These are phyloP conservation scores for Schwanniomyces etchellsii DNA, from an alignment of 1,139 yeast species.

Conservation along the genomic window DNA sequence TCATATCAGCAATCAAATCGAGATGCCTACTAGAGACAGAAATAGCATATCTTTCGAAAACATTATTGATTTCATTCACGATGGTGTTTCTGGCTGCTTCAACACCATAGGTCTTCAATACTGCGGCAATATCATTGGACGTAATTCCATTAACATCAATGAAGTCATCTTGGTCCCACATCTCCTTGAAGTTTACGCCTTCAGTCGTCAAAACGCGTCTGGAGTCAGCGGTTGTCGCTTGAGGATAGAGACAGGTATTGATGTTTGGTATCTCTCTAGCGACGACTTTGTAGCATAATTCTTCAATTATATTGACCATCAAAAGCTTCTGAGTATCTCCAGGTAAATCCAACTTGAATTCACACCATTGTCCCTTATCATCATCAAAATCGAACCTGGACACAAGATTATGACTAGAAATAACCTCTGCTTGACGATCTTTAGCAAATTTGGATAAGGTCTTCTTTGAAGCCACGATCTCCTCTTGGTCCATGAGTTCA, in stretches of 20 bases:
- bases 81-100: constrained; percentile 98
- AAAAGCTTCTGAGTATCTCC: constrained; percentile 87
- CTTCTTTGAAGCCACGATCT: constrained; percentile 18
- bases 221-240: constrained; percentile 45
- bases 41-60: constrained; percentile 95
- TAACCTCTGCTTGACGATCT: constrained; percentile 80
- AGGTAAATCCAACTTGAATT: constrained; percentile 75
- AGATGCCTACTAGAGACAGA: constrained; percentile 90
- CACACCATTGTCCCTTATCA: constrained; percentile 85
- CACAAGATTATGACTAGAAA: constrained; percentile 66
- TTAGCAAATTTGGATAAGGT: constrained; percentile 56
- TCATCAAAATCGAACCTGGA: constrained; percentile 88
- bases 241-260: constrained; percentile 90
- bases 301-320: constrained; percentile 96
- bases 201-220: constrained; percentile 84
- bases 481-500: constrained; percentile 19
- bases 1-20: constrained; percentile 96
- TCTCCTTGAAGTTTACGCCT: constrained; percentile 94
- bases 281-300: constrained; percentile 82
- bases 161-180: constrained; percentile 97
- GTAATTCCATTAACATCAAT: constrained; percentile 82
- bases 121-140: constrained; percentile 91
- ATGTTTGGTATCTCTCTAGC: constrained; percentile 89
- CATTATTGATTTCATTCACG: constrained; percentile 92
- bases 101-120: constrained; percentile 89